Percentiles rank a stretch among this genome's conserved stretches.
Evolutionary conservation across 768 basidiomycete species (phyloP).

Genomic region (Agaricus blazei): DNA sequence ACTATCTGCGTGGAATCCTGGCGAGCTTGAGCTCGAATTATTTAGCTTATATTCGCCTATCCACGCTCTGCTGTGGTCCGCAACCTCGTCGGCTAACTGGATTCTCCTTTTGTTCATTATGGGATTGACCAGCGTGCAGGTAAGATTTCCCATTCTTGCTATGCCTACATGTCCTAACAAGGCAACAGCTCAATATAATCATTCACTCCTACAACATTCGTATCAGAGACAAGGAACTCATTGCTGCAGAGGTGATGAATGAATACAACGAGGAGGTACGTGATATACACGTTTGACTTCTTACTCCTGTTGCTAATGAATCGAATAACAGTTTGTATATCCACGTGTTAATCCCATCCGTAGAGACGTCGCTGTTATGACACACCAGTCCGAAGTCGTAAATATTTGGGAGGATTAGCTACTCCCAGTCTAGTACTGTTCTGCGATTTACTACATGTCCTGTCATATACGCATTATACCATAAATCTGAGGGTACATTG

Average conservation of each 20-base stretch:
- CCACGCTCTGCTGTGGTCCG: constrained; percentile 71
- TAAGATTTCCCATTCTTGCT: constrained; percentile 21
- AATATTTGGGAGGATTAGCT: constrained; percentile 44
- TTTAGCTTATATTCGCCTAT: constrained; percentile 78
- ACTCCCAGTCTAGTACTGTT: background rate
- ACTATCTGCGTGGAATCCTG: constrained; percentile 75
- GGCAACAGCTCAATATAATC: constrained; percentile 40
- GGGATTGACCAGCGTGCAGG: constrained; percentile 62
- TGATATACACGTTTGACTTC: constrained; percentile 4
- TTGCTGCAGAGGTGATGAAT: constrained; percentile 76
- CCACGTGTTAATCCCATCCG: constrained; percentile 76
- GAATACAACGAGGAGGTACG: constrained; percentile 79
- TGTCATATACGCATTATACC: background rate
- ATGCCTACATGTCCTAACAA: background rate
- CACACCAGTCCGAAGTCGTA: constrained; percentile 76
- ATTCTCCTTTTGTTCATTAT: constrained; percentile 65
- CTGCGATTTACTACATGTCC: background rate
- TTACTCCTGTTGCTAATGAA: background rate
- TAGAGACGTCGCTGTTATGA: constrained; percentile 79
- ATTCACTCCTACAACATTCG: constrained; percentile 55
- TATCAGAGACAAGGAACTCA: constrained; percentile 69
- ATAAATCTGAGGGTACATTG: background rate
- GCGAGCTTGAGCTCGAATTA: constrained; percentile 61
- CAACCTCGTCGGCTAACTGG: constrained; percentile 70
- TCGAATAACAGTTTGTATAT: constrained; percentile 61